Evolutionary conservation across 108 stramenopile genomes (phyloP), one percentile per base, ranked within the genome.

Genomic region (Fragilariopsis cylindrus): DNA sequence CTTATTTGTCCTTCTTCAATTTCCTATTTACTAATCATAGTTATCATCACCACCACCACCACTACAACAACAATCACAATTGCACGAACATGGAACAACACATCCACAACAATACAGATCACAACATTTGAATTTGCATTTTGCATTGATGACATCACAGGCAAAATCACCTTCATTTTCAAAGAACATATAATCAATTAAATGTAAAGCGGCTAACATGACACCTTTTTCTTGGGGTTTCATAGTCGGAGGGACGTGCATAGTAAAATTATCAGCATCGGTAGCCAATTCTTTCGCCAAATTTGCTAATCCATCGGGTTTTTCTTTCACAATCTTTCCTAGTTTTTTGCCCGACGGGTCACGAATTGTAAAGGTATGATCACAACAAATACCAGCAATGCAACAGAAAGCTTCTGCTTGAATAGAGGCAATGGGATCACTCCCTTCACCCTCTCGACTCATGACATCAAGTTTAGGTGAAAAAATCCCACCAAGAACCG

Each of bases 311-410:
- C 44, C 53, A 0, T 64, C 48, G 1, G 74, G 74, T 12, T 48
- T 30, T 11, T 43, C 45, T 56, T 75, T 75, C 44, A 75, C 54
- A 75, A 75, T 75, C 40, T 67, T 75, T 41, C 74, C 74, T 0
- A 75, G 19, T 9, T 47, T 43, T 0, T 52, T 56, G 12, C 74
- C 74, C 1, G 21, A 9, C 12, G 30, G 55, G 5, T 7, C 5
- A 19, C 5, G 55, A 5, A 56, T 16, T 0, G 7, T 56, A 48
- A 75, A 75, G 12, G 74, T 75, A 44, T 75, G 74, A 56, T 75
- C 74, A 49, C 74, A 75, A 55, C 74, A 75, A 5, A 75, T 43
- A 15, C 74, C 74, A 42, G 66, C 74, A 67, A 75, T 75, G 42
- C 74, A 75, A 45, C 74, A 75, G 0, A 68, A 40, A 0, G 74